Base-by-base conservation (phyloP, 257 asterid genomes). In the Agastache rugosa region DNA sequence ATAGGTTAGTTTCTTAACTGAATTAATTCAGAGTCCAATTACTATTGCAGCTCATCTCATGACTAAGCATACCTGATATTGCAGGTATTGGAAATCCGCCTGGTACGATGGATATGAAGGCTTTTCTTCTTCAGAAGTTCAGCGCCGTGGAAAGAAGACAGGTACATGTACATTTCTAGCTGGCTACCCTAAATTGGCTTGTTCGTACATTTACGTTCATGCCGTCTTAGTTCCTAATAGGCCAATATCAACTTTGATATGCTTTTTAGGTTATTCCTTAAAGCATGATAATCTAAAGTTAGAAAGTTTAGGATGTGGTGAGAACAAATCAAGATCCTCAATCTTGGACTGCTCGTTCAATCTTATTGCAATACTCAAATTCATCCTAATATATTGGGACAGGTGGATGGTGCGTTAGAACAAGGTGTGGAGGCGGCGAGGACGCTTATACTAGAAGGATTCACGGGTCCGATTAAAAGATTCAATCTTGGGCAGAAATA, bases 401-500 rank as follows among this genome's bases (percentile, higher is more conserved):
- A 93, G 97, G 81, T 95, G 64, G 96, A 95, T 76, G 90, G 71
- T 61, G 98, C 98, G 6, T 76, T 92, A 70, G 97, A 90, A 76
- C 97, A 92, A 81, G 99, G 97, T 14, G 86, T 81, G 2, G 96
- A 82, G 71, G 99, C 98, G 1, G 82, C 83, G 50, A 89, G 91
- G 80, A 83, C 88, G 16, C 86, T 95, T 29, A 71, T 88, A 45
- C 74, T 54, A 37, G 96, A 93, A 85, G 99, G 97, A 50, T 89
- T 92, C 67, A 84, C 88, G 84, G 87, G 77, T 77, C 87, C 87
- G 44, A 78, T 92, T 39, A 90, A 77, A 48, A 88, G 97, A 78
- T 95, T 95, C 83, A 92, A 95, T 80, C 91, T 95, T 55, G 96
- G 96, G 5, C 98, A 95, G 89, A 95, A 90, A 74, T 90, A 90